Base-by-base conservation (phyloP, 2,329 filamentous ascomycete species). In the Chrysoporthe deuterocubensis region DNA sequence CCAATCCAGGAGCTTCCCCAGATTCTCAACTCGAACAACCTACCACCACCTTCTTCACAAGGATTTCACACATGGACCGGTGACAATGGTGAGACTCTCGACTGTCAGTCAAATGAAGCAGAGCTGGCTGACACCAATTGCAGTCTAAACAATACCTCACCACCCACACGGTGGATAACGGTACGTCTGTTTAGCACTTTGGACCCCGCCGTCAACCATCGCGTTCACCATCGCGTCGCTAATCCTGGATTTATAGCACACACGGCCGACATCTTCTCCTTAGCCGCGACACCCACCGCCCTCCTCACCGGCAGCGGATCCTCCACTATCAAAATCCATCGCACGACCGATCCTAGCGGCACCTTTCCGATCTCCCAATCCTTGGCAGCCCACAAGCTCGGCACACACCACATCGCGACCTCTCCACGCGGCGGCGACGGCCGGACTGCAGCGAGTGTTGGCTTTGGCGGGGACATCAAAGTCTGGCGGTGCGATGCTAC, bases 121-220 rank as follows among this genome's bases (percentile, higher is more conserved):
- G 50, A 59, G 43, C 11, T 13, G 18, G 42, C 71, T 76, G 65
- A 75, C 65, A 9, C 34, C 21, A 5, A n/a, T 18, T 68, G 1
- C 69, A 97, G 96, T 99, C 96, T 66, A 98, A 98, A 83, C 96
- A 98, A 90, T 99, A 97, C 79, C 87, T 99, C 71, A 96, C 95
- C 75, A 91, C 92, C 73, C 93, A 97, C 79, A 95, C 94, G 56
- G 88, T 97, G 78, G 92, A 97, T 78, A 88, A 94, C 83, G 94
- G 93, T 93, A 78, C 78, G 83, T 65, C 64, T 59, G 57, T 56
- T 1, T 37, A 44, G n/a, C 21, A 9, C 60, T 37, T 50, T 21
- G 52, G 42, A 77, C 75, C 77, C 78, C 70, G 73, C 77, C 71
- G 77, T 74, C 66, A 74, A 65, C 65, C 64, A 50, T 65, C 68